Percentiles rank a stretch among this genome's conserved stretches.
Evolutionary conservation across 2,329 filamentous ascomycete genomes (phyloP).

Genomic region (Sclerotinia subarctica): DNA sequence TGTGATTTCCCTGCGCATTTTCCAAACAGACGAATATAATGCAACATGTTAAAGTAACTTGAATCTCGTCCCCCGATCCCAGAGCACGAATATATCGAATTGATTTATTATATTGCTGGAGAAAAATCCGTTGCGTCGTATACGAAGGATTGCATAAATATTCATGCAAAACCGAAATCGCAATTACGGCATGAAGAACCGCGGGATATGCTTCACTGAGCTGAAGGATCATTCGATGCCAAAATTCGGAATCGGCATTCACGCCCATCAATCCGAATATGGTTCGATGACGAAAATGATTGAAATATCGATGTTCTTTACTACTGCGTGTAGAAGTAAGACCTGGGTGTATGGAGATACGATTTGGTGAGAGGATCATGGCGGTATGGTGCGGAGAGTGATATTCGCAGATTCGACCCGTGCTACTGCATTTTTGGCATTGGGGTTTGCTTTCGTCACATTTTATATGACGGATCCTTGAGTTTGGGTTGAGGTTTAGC

Average conservation of each 20-base stretch:
- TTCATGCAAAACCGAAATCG: conserved; percentile 23
- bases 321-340: conserved; percentile 16
- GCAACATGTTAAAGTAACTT: conserved; percentile 26
- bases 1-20: conserved; percentile 25
- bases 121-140: background rate
- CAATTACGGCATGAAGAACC: conserved; percentile 25
- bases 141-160: background rate
- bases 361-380: conserved; percentile 2
- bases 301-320: conserved; percentile 24
- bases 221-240: conserved; percentile 23
- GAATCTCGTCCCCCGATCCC: conserved; percentile 10
- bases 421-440: conserved; percentile 23
- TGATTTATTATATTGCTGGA: conserved; percentile 19
- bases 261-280: conserved; percentile 22
- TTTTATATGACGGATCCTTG: conserved; percentile 26
- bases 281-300: conserved; percentile 23
- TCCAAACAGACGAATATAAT: conserved; percentile 29
- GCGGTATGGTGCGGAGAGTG: conserved; percentile 14
- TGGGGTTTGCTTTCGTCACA: conserved; percentile 29
- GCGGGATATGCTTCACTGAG: conserved; percentile 23
- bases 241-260: conserved; percentile 24
- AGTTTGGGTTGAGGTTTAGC: background rate
- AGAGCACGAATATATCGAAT: conserved; percentile 20
- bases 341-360: conserved; percentile 4
- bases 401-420: conserved; percentile 24